Percentiles rank a stretch among this genome's conserved stretches.
Conservation (phyloP, 805 yeast species). For the Wickerhamiella occidentalis region DNA sequence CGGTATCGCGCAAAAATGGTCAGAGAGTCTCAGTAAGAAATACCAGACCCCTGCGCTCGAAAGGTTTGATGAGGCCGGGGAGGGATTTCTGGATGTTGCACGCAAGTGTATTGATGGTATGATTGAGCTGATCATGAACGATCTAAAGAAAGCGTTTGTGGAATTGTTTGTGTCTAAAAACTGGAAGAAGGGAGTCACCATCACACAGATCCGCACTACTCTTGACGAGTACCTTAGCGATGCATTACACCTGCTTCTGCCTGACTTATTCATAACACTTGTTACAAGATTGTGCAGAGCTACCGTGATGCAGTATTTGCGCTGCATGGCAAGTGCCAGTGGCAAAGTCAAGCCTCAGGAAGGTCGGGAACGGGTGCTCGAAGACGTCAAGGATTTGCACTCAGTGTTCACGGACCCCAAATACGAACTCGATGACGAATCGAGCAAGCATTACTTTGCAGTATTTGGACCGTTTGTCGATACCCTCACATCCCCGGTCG, state of each 20-base stretch:
- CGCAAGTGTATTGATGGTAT: constrained; percentile 47
- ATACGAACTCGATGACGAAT: constrained; percentile 24
- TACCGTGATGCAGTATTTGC: constrained; percentile 38
- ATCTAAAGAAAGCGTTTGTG: constrained; percentile 49
- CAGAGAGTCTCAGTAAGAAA: constrained; percentile 51
- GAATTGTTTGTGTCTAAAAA: constrained; percentile 45
- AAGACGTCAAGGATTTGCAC: constrained; percentile 49
- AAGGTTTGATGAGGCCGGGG: constrained; percentile 52
- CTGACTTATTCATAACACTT: constrained; percentile 42
- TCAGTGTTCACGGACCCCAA: constrained; percentile 38
- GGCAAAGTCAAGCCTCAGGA: constrained; percentile 31
- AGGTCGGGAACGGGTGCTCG: constrained; percentile 39
- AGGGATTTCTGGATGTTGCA: constrained; percentile 67
- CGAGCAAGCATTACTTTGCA: constrained; percentile 39
- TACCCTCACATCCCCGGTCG: constrained; percentile 36
- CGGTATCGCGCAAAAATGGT: constrained; percentile 52
- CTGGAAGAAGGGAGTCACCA: constrained; percentile 55
- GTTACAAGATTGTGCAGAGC: constrained; percentile 44
- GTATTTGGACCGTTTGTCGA: constrained; percentile 54
- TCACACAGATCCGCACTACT: constrained; percentile 56
- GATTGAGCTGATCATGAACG: constrained; percentile 55
- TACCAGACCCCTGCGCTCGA: constrained; percentile 49
- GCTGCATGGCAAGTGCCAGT: constrained; percentile 35
- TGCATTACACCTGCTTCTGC: constrained; percentile 40
- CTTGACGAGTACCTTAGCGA: constrained; percentile 64